Conservation (phyloP, 805 yeast species). For the Metschnikowia similis region DNA sequence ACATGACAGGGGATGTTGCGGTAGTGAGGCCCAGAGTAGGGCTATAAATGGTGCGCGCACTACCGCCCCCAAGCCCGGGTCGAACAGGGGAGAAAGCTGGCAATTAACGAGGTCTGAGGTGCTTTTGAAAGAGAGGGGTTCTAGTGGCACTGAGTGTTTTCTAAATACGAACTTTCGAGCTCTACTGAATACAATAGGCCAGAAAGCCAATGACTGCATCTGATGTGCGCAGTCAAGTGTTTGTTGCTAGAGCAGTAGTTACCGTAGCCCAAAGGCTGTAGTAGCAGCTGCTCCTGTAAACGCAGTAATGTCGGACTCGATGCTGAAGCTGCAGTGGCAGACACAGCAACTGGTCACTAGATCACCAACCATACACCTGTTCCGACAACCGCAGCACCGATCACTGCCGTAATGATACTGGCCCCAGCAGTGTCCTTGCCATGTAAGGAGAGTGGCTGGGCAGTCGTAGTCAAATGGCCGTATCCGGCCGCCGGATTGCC, state of each 20-base stretch:
- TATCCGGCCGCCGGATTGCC: constrained; percentile 35
- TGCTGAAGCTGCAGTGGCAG: no score
- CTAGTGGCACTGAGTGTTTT: neutral
- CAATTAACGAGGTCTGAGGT: no score
- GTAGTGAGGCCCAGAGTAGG: neutral
- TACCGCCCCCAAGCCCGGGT: neutral
- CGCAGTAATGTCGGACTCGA: no score
- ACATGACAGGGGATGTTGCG: constrained; percentile 3
- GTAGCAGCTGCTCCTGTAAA: no score
- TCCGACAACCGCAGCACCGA: constrained; percentile 19
- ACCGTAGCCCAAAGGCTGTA: no score
- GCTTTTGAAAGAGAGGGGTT: neutral
- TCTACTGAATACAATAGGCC: no score
- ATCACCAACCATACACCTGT: constrained; percentile 18
- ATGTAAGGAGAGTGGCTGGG: constrained; percentile 12
- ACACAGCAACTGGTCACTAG: neutral
- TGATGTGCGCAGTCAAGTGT: no score
- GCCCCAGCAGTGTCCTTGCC: constrained; percentile 65
- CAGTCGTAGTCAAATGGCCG: constrained; percentile 6
- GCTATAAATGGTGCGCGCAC: constrained; percentile 9
- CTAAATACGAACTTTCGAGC: no score
- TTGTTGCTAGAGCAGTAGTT: no score
- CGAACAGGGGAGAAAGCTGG: no score
- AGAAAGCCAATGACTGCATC: no score
- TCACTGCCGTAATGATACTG: constrained; percentile 73